These are phyloP conservation scores for Leptosphaerulina australis DNA, from an alignment of 2,329 filamentous ascomycete genomes.

Conservation along the genomic window DNA sequence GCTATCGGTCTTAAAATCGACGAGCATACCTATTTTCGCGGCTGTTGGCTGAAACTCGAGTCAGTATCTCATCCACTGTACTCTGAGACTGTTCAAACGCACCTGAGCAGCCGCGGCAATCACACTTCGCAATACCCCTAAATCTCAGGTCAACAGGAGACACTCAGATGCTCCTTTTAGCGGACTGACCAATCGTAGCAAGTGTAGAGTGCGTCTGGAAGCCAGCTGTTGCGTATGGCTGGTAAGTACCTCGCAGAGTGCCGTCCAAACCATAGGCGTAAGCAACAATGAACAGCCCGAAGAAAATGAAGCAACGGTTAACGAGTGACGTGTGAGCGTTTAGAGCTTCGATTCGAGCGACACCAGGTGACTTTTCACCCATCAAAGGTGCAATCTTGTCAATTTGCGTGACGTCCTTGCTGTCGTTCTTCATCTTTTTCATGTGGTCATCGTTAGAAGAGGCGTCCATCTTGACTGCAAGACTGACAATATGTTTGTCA, in stretches of 20 bases:
- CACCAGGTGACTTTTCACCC: conserved; percentile 56
- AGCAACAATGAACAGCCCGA: conserved; percentile 66
- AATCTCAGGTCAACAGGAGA: not conserved
- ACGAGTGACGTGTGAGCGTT: conserved; percentile 57
- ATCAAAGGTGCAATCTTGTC: conserved; percentile 11
- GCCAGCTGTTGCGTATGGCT: conserved; percentile 61
- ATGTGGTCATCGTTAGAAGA: not conserved
- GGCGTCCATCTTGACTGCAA: not conserved
- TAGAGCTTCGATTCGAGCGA: conserved; percentile 64
- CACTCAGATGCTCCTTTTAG: not conserved
- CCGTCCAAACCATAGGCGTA: conserved; percentile 65
- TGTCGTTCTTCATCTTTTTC: conserved; percentile 3
- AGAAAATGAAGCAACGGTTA: conserved; percentile 64
- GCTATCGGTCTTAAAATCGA: not conserved
- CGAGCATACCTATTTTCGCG: conserved; percentile 17
- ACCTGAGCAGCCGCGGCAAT: conserved; percentile 62
- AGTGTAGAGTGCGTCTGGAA: conserved; percentile 62
- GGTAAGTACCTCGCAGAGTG: conserved; percentile 55
- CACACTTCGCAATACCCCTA: conserved; percentile 60
- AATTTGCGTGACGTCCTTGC: conserved; percentile 3
- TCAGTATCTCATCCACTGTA: not conserved
- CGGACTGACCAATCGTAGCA: conserved; percentile 58
- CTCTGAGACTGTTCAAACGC: not conserved
- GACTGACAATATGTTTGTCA: not conserved
- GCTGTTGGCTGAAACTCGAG: not conserved